Evolutionary conservation across 441 rosid genomes (phyloP), one percentile per base, ranked within the genome.

Genomic region (Pelargonium fulgidum): DNA sequence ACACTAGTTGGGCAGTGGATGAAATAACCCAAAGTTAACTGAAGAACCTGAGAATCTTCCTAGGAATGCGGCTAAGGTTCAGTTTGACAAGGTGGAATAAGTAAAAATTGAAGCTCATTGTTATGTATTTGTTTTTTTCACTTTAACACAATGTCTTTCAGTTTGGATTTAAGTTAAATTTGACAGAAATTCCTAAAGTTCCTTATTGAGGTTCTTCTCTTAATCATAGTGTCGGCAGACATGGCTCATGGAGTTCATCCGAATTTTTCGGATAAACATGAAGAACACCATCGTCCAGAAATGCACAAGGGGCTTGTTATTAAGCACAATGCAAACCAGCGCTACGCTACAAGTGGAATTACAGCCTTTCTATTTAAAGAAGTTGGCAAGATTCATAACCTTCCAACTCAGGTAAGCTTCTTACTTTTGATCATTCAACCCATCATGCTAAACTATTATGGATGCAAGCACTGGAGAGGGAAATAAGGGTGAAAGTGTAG

Each of bases 191-290:
- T 66, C 64, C 19, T 54, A 13, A 56, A 52, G 14, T 22, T 62
- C 50, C 52, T 73, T 54, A 39, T 45, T 14, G 75, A 48, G 72
- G 59, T 29, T 71, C 50, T 48, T 73, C 63, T 59, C 56, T 76
- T 20, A 67, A 20, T 82, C 59, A 36, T 69, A 91, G 99, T 91
- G 65, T 91, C 99, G 13, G 95, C 96, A 22, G 97, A 91, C 81
- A 93, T 93, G 97, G 95, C 99, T 73, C 99, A 89, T 76, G 99
- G 96, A 36, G 89, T 88, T 68, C 96, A 93, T 81, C 97, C 96
- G 13, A 88, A 88, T 83, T 93, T 86, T 73, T 76, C 68, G 79
- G 95, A 93, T 6, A 93, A 91, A 81, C 97, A 93, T 72, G 99
- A 88, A 83, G 96, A 93, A 68, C 81, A 85, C 67, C 96, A 91